Base-by-base conservation (phyloP, 2,329 filamentous ascomycete species). In the Byssoonygena ceratinophila region DNA sequence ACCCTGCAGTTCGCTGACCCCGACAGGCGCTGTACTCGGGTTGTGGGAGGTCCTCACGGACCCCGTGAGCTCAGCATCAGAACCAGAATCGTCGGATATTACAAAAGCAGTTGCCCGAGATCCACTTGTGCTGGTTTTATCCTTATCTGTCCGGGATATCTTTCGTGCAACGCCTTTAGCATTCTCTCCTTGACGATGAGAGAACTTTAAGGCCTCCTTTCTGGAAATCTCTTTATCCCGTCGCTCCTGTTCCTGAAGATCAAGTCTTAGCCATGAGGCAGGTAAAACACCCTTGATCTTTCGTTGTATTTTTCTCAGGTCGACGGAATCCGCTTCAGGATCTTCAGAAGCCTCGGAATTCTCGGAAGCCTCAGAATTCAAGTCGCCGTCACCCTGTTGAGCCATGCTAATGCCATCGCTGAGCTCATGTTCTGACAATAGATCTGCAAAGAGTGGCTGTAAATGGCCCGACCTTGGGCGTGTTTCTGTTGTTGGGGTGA, bases 201-300 rank as follows among this genome's bases (percentile, higher is more conserved):
- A 68, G 58, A 11, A 66, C 14, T 45, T 53, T 31, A 44, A 22
- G 18, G 39, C 54, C 37, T 51, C 41, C 29, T 47, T 56, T 45
- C 54, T 48, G 1, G 52, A 45, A 11, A 29, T 25, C 39, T 49
- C 43, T 48, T 46, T 59, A 44, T 60, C 64, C 41, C 49, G 34
- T 32, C 44, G 25, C n/a, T 55, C 32, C n/a, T 64, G 64, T 32
- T 63, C 63, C 53, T 67, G 65, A 45, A 64, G 63, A 56, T 74
- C 65, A 45, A 74, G 61, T 48, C 69, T 65, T 22, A 71, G 55
- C 69, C 71, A 75, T 22, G 74, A 76, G 4, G 74, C 74, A 16
- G 74, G 74, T 22, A 76, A 63, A 22, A 76, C 73, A 23, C 74
- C 74, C 54, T 70, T 70, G 11, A 74, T 74, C 47, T 59, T 68